These are phyloP conservation scores for Populus pruinosa DNA, from an alignment of 345 rosid genomes.

Conservation along the genomic window DNA sequence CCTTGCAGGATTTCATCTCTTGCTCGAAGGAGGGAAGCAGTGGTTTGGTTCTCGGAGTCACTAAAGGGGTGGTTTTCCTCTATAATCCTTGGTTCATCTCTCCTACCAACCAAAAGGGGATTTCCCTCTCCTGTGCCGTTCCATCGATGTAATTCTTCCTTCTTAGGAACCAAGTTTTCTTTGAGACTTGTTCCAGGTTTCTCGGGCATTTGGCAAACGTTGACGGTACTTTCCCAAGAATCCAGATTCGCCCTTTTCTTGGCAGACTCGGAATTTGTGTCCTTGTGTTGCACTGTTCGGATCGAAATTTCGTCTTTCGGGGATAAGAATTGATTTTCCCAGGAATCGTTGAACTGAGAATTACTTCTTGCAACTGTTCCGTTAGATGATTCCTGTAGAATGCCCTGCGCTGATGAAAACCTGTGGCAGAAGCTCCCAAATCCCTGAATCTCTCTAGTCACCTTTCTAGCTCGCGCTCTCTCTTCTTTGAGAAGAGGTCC, in stretches of 20 bases:
- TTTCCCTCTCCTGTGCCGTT: conserved; percentile 28
- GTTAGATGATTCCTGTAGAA: conserved; percentile 33
- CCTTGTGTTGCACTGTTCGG: conserved; percentile 11
- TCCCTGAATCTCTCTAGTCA: conserved; percentile 78
- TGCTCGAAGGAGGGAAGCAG: conserved; percentile 35
- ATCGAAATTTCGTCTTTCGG: conserved; percentile 3
- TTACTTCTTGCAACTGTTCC: conserved; percentile 43
- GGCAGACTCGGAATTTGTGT: neutral
- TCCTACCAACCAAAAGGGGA: conserved; percentile 35
- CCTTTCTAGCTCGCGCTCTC: conserved; percentile 69
- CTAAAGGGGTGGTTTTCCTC: conserved; percentile 54
- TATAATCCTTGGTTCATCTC: conserved; percentile 10
- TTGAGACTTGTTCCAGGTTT: conserved; percentile 28
- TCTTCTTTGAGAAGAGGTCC: conserved; percentile 68
- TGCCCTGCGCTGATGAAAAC: conserved; percentile 33
- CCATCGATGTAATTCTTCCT: conserved; percentile 37
- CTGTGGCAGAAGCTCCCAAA: conserved; percentile 71
- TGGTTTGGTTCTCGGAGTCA: conserved; percentile 22
- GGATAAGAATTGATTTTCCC: conserved; percentile 33
- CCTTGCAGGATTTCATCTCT: conserved; percentile 35
- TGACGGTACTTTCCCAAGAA: neutral
- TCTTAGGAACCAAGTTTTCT: conserved; percentile 37
- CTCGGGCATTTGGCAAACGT: conserved; percentile 5
- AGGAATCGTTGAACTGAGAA: conserved; percentile 42
- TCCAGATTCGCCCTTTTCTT: neutral